phyloP scores from a whole-genome alignment of 805 yeast genomes.

The Monosporozyma solicola region DNA sequence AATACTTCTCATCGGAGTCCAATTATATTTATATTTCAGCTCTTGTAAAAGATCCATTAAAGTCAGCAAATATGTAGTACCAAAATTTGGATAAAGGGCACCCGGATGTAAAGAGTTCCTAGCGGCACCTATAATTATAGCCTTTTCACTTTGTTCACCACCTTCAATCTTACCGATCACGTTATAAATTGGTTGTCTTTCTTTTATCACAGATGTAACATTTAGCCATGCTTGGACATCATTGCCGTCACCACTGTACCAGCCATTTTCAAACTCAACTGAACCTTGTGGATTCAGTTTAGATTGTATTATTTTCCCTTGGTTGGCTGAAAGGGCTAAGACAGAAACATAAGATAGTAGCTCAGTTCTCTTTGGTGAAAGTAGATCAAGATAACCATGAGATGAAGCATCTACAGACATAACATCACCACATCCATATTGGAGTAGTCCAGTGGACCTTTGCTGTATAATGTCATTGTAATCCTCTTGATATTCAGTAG shows the following conservation, averaged over 20 bases:
- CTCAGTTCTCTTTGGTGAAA: conserved; percentile 37
- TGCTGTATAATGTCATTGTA: conserved; percentile 26
- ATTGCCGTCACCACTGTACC: conserved; percentile 12
- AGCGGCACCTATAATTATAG: conserved; percentile 69
- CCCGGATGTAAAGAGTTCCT: conserved; percentile 73
- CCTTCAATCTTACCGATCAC: conserved; percentile 73
- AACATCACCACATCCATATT: conserved; percentile 65
- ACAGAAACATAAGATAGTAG: conserved; percentile 64
- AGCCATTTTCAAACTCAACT: conserved; percentile 10
- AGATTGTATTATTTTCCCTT: conserved; percentile 39
- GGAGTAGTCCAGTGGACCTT: conserved; percentile 45
- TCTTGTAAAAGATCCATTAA: conserved; percentile 58
- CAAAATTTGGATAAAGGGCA: conserved; percentile 58
- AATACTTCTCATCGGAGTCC: conserved; percentile 80
- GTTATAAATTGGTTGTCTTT: conserved; percentile 64
- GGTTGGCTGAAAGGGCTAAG: conserved; percentile 64
- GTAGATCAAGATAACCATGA: conserved; percentile 35
- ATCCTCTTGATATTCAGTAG: conserved; percentile 29
- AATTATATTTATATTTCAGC: conserved; percentile 49
- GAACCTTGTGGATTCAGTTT: conserved; percentile 18
- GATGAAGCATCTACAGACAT: conserved; percentile 58
- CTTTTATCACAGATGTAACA: conserved; percentile 36
- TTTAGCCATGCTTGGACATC: conserved; percentile 20
- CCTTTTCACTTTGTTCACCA: conserved; percentile 61
- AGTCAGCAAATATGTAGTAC: conserved; percentile 62